Evolutionary conservation across 2,329 filamentous ascomycete species (phyloP).

Genomic region (Colletotrichum brevisporum): DNA sequence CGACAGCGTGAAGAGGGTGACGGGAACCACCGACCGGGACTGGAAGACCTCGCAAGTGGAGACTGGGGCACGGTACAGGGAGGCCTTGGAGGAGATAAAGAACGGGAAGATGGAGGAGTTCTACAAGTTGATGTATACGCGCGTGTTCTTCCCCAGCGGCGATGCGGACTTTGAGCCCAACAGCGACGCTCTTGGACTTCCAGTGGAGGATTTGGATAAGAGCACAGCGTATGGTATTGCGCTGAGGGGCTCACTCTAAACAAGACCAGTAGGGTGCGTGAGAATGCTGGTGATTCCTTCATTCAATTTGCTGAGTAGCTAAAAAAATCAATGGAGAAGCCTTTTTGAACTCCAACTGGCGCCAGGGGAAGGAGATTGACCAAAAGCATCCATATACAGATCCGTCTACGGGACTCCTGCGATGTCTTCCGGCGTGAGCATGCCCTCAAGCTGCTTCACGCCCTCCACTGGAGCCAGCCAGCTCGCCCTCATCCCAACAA

Average conservation of each 20-base stretch:
- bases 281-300: not conserved
- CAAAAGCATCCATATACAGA: not conserved
- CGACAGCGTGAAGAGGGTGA: constrained; percentile 70
- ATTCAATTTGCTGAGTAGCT: too few species aligned
- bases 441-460: constrained; percentile 43
- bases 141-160: constrained; percentile 16
- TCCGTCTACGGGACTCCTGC: not conserved
- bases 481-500: constrained; percentile 62
- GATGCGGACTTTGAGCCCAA: constrained; percentile 42
- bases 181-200: constrained; percentile 69
- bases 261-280: not conserved
- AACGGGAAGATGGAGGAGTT: constrained; percentile 58
- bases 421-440: not conserved
- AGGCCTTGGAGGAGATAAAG: constrained; percentile 61
- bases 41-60: constrained; percentile 62
- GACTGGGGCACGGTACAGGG: constrained; percentile 61
- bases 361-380: not conserved
- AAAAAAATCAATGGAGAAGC: not conserved
- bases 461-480: constrained; percentile 62
- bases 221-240: constrained; percentile 52
- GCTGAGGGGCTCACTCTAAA: not conserved
- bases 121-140: constrained; percentile 46
- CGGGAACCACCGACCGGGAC: constrained; percentile 69
- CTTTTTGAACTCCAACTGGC: too few species aligned
- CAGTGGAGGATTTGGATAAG: constrained; percentile 71